A percentile compares a stretch with the other conserved stretches of the same genome.
phyloP scores from a whole-genome alignment of 495 filamentous ascomycete species.

The Hypoxylon subgilvum region DNA sequence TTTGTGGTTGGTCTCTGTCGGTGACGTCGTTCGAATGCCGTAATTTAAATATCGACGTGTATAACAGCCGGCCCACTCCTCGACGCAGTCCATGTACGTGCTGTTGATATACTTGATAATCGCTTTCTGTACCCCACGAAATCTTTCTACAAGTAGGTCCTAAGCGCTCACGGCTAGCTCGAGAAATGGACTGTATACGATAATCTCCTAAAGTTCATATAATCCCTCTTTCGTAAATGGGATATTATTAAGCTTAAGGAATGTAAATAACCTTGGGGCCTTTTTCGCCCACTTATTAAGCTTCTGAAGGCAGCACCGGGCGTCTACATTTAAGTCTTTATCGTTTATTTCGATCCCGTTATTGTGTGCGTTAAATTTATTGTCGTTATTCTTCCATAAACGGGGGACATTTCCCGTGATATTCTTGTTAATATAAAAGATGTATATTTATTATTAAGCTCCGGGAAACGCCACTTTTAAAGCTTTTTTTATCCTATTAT shows the following conservation, averaged over 20 bases:
- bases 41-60: neutral
- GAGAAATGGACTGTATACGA: neutral
- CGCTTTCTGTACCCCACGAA: neutral
- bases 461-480: neutral
- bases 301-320: too few species aligned
- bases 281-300: too few species aligned
- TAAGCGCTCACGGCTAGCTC: too few species aligned
- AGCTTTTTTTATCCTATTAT: neutral
- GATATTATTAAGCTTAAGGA: too few species aligned
- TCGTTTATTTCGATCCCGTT: neutral
- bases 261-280: too few species aligned
- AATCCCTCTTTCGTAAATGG: too few species aligned
- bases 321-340: neutral
- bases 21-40: neutral
- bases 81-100: neutral
- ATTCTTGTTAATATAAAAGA: neutral
- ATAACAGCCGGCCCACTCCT: neutral
- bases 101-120: neutral
- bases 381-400: neutral
- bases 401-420: neutral
- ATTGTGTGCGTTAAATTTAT: neutral
- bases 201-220: neutral
- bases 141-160: neutral
- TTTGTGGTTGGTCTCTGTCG: neutral
- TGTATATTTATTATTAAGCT: neutral